Base-by-base conservation (phyloP, 2,329 filamentous ascomycete genomes). In the Cladosporium sp. region DNA sequence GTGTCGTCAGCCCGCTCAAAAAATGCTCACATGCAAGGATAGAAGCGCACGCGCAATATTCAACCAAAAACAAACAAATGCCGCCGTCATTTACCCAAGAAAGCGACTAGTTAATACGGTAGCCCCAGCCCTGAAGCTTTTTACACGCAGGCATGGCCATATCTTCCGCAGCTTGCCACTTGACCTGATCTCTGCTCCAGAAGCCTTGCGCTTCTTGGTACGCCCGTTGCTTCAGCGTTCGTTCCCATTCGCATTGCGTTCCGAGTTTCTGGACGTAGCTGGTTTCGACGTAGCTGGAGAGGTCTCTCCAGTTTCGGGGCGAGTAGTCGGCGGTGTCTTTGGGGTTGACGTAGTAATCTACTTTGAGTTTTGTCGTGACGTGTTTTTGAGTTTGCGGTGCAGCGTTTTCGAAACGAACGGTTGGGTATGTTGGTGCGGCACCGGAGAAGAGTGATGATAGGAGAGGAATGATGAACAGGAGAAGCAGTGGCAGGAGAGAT, bases 301-400 rank as follows among this genome's bases (percentile, higher is more conserved):
- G 81, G 71, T 89, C 85, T 57, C 82, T 81, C 74, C 96, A 86
- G 76, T 95, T 90, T 64, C 86, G 83, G 13, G 85, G 78, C 64
- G 84, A 88, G 76, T 88, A 93, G 39, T 89, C 86, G 30, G 86
- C 84, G 32, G 97, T 85, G 30, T 97, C 93, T 5, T 78, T 76
- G 0, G 93, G 93, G 75, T 96, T 89, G 67, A 98, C 85, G 74
- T 86, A 99, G 81, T 98, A 99, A 67, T 91, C 86, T 61, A 96
- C 84, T 61, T 89, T 88, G 68, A 92, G 83, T 63, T 87, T 86
- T 0, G 86, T 84, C 26, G 91, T 94, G 26, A 84, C 86, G 65
- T 92, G 91, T 70, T 89, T 85, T 72, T 89, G 81, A 21, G 92
- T 97, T 76, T 91, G 87, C 2, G 92, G 93, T 16, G 88, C 83